Evolutionary conservation across 768 basidiomycete genomes (phyloP), one percentile per base, ranked within the genome.

Genomic region (Filobasidium wieringae): DNA sequence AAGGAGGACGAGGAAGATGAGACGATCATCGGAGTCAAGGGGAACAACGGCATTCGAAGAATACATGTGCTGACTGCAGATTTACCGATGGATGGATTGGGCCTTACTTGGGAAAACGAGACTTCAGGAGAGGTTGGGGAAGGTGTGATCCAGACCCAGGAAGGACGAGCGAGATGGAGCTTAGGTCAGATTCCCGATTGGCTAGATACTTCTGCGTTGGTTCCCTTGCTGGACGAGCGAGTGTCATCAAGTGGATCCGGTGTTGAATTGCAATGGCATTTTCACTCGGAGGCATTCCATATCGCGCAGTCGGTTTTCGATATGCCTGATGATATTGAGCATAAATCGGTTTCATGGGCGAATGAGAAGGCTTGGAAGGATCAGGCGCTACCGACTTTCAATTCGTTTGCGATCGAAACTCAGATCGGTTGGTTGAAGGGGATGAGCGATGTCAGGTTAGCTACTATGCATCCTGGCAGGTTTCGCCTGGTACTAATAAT

Each of bases 101-200:
- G 47, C 55, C n/a, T 34, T 7, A 37, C 37, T n/a, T n/a, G n/a
- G n/a, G n/a, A n/a, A 27, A 24, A 33, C 52, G 7, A 47, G 37
- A 49, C 31, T 33, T 51, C 31, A 17, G 24, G 31, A 24, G 32
- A 52, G 14, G 24, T 52, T 15, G 43, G 26, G 7, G 26, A 24
- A 17, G 55, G 50, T 32, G 34, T 7, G 17, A 29, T 15, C 6
- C 22, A 12, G 26, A 40, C 37, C 32, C 8, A 17, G 15, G 3
- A 8, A 7, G 9, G 55, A 55, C 19, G 58, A n/a, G 24, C 8
- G 34, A n/a, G 22, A 53, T 19, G 59, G 31, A 2, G 50, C 34
- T 32, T 69, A 5, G 71, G 69, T 34, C 71, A 73, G 45, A 62
- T 73, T 19, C 67, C 71, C 8, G 50, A 59, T 19, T 73, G 71